phyloP scores from a whole-genome alignment of 805 yeast genomes.

The Wickerhamomyces mucosus region DNA sequence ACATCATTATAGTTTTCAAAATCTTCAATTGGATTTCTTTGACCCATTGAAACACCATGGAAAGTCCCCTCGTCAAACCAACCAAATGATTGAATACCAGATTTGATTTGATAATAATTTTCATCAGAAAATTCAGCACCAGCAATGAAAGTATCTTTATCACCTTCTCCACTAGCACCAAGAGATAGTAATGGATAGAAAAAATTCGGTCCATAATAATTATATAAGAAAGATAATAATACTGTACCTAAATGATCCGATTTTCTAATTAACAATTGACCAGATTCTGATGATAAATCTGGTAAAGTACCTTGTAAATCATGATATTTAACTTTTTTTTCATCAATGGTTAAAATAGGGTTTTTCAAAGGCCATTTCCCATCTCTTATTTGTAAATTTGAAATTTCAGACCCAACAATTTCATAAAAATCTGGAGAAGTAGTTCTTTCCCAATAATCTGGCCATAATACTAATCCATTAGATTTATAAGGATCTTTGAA shows the following conservation, averaged over 20 bases:
- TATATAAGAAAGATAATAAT: conserved; percentile 53
- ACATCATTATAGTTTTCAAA: conserved; percentile 18
- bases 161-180: conserved; percentile 74
- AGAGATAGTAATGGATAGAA: conserved; percentile 63
- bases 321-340: conserved; percentile 37
- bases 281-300: conserved; percentile 62
- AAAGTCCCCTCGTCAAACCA: conserved; percentile 28
- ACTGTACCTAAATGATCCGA: conserved; percentile 48
- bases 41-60: conserved; percentile 73
- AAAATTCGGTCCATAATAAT: conserved; percentile 53
- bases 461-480: conserved; percentile 59
- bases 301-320: conserved; percentile 57
- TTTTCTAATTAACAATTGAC: conserved; percentile 57
- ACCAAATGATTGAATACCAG: conserved; percentile 19
- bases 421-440: conserved; percentile 52
- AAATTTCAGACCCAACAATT: conserved; percentile 35
- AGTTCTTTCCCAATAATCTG: conserved; percentile 67
- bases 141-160: conserved; percentile 66
- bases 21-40: conserved; percentile 61
- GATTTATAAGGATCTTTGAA: conserved; percentile 32
- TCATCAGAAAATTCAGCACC: conserved; percentile 36
- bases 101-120: conserved; percentile 39
- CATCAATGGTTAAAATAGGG: conserved; percentile 7
- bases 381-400: conserved; percentile 12
- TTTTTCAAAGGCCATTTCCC: conserved; percentile 14